Evolutionary conservation across 345 rosid species (phyloP).

Genomic region (Lepidium africanum): DNA sequence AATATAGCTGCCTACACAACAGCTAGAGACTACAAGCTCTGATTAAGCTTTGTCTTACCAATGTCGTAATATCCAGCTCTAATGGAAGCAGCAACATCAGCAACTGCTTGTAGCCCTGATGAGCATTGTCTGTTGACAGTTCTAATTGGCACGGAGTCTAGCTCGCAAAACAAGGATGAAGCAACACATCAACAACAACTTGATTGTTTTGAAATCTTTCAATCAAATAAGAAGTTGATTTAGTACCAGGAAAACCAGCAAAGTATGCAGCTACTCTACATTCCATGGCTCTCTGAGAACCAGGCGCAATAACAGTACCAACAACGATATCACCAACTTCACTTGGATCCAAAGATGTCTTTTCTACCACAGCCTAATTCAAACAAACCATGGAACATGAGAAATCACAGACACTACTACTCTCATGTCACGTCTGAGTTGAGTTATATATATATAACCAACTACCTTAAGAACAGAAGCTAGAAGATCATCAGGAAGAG

Average conservation of each 20-base stretch:
- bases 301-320: slow-evolving; percentile 87
- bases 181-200: not conserved
- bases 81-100: slow-evolving; percentile 84
- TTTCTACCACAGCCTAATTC: slow-evolving; percentile 63
- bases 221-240: not conserved
- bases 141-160: slow-evolving; percentile 78
- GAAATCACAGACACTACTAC: not conserved
- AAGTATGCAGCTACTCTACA: slow-evolving; percentile 91
- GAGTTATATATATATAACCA: not conserved
- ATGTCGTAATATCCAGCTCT: slow-evolving; percentile 86
- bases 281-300: slow-evolving; percentile 73
- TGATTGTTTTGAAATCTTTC: not conserved
- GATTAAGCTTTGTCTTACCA: slow-evolving; percentile 30
- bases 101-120: slow-evolving; percentile 88
- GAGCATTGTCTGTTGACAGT: slow-evolving; percentile 96
- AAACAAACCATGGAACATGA: not conserved
- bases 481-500: slow-evolving; percentile 77
- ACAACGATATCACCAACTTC: slow-evolving; percentile 93
- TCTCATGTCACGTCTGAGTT: not conserved
- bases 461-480: slow-evolving; percentile 73
- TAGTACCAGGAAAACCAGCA: slow-evolving; percentile 83
- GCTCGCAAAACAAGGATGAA: not conserved
- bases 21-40: not conserved
- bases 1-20: not conserved
- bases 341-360: slow-evolving; percentile 60